Base-by-base conservation (phyloP, 2,329 filamentous ascomycete genomes). In the Diaporthe amygdali region DNA sequence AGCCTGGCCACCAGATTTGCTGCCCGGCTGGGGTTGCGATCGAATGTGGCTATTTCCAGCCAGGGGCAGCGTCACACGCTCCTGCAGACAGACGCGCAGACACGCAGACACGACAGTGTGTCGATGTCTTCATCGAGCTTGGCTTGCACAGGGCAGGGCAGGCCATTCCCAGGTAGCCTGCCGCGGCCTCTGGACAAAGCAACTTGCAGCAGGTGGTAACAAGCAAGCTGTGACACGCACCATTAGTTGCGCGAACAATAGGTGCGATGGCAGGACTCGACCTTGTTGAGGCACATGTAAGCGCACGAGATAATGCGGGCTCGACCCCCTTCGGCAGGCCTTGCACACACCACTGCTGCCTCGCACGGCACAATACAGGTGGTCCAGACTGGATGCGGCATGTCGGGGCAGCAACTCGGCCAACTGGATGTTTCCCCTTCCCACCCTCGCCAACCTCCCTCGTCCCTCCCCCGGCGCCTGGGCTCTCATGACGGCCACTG, bases 221-320 rank as follows among this genome's bases (percentile, higher is more conserved):
- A 27, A 63, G 17, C 5, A 59, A 6, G 56, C 41, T 34, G 56
- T 63, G 56, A 20, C 39, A 47, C 41, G 41, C 56, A 63, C 27
- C 27, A 22, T 27, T 61, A n/a, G n/a, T 46, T 54, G 39, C 17
- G 32, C 41, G 27, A n/a, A 47, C 59, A 46, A 47, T 39, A 32
- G 55, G 37, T 46, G 56, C 17, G 25, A 46, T 25, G 41, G 20
- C 56, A 32, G 25, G 34, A 47, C 59, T 47, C 44, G 41, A 46
- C 59, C 41, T 32, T 47, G 17, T 54, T 22, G 37, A 54, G 37
- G 47, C 14, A 66, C 22, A 30, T 25, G 34, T 30, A 32, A 15
- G 46, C 46, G 34, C 47, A 67, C 64, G 32, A 30, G 47, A 67
- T 55, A 22, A 67, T 55, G 64, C 64, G 46, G 64, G 49, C 34